Base-by-base conservation (phyloP, 768 basidiomycete species). In the Trametes cingulata region DNA sequence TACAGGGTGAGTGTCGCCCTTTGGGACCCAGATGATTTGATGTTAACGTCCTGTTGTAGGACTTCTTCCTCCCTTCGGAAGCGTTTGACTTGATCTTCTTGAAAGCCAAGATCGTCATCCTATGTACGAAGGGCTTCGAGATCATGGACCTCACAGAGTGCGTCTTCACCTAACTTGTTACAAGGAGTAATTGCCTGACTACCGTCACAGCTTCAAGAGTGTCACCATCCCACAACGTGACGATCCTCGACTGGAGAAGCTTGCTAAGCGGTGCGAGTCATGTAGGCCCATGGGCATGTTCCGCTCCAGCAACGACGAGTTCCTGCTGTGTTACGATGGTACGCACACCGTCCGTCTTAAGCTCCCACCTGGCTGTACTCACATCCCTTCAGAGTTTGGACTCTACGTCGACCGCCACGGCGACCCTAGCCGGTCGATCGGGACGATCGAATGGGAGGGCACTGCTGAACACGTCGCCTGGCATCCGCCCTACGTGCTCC, bases 61-160 rank as follows among this genome's bases (percentile, higher is more conserved):
- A 95, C 75, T 96, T 95, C 76, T 95, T 93, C 83, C 74, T 96
- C 49, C 93, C 92, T 1, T 93, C 91, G 0, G 94, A 97, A 70
- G 88, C 95, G 0, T 93, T 86, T 63, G 91, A 93, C 69, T 78
- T 98, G 42, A 86, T 94, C 62, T 98, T 98, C 82, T 78, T 98
- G 57, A 95, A 95, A 71, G 90, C 91, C 9, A 91, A 90, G 75
- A 90, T 99, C 62, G 95, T 91, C 3, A 91, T 99, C 57, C 82
- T 97, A 27, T 95, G 95, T 66, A 87, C 91, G 0, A 93, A 92
- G 69, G 95, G 95, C 40, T 98, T 98, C 67, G 95, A 98, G 73
- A 96, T 98, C 67, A 98, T 98, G 91, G 93, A 98, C 67, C 81
- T 98, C 41, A 85, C 86, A 22, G 92, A 95, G 91, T 96, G 77